Conservation (phyloP, 441 rosid genomes). For the Adansonia madagascariensis region DNA sequence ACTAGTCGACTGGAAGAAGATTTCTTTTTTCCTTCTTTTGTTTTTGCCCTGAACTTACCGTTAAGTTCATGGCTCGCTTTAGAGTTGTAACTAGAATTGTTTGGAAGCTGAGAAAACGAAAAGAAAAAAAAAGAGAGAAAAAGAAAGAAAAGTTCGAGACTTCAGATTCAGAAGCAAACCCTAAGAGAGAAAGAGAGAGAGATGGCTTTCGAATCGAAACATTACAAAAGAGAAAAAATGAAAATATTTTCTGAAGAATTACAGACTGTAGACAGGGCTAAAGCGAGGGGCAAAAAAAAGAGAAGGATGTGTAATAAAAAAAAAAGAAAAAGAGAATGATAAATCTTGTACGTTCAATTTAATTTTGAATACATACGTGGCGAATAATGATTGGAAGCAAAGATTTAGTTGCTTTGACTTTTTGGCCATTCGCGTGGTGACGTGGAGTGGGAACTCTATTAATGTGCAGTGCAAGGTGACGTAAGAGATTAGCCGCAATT, state of each 20-base stretch:
- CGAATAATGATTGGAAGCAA: not conserved
- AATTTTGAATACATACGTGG: not conserved
- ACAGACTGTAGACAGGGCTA: not conserved
- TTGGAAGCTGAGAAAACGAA: slow-evolving; percentile 19
- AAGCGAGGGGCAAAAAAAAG: not conserved
- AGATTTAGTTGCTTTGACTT: not conserved
- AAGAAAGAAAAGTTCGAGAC: not conserved
- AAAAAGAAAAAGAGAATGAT: not conserved
- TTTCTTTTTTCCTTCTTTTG: not conserved
- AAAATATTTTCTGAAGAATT: not conserved
- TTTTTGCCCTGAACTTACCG: slow-evolving; percentile 16
- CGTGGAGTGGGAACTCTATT: not conserved
- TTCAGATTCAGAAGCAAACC: not conserved
- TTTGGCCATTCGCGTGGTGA: not conserved
- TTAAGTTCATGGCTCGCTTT: slow-evolving; percentile 6
- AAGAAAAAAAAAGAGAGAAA: not conserved
- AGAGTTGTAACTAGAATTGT: slow-evolving; percentile 12
- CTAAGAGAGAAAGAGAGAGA: not conserved
- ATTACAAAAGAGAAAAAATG: not conserved
- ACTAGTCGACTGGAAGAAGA: not conserved
- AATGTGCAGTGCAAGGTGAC: not conserved
- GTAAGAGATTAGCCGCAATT: slow-evolving; percentile 25
- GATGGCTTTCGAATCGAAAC: slow-evolving; percentile 6
- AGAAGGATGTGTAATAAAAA: no score
- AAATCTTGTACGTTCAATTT: not conserved